Base-by-base conservation (phyloP, 768 basidiomycete species). In the Boletus sp. region DNA sequence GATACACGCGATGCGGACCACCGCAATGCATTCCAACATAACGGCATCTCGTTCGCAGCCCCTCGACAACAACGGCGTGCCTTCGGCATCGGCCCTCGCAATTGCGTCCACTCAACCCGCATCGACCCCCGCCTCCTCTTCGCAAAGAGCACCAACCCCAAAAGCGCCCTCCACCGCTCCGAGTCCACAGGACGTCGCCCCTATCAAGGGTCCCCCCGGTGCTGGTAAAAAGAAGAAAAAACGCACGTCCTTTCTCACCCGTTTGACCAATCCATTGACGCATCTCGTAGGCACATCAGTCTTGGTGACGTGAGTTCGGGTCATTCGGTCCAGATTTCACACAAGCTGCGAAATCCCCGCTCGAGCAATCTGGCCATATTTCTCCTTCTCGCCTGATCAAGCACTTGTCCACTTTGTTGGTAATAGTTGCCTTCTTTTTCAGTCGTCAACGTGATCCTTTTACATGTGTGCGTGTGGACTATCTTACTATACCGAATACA, bases 1-100 rank as follows among this genome's bases (percentile, higher is more conserved):
- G 60, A 73, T 84, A 65, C 86, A 87, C 58, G 92, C 92, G 8
- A 90, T 94, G 89, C 83, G 79, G 60, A 83, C 89, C 5, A 90
- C 91, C 1, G 90, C 89, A 7, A 75, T 80, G 47, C 89, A 92
- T 62, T 81, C 89, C 18, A 83, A 76, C 60, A 76, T 77, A 58
- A 73, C 82, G 0, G 78, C 84, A 54, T 73, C 80, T 35, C 76
- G 68, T 59, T 59, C 72, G 18, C 72, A 71, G 11, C 68, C 71
- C 29, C 37, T 55, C 7, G 73, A 68, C 45, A 59, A 67, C 28
- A 73, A 73, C 17, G 52, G 55, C 50, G 48, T 58, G n/a, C 58
- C 65, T 7, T 33, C 47, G 24, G 64, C 66, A 2, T 61, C 74
- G 8, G 67, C 67, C 35, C 59, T 54, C 30, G 57, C 67, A 20